These are phyloP conservation scores for Sporothrix dimorphospora DNA, from an alignment of 2,329 filamentous ascomycete genomes.

Conservation along the genomic window DNA sequence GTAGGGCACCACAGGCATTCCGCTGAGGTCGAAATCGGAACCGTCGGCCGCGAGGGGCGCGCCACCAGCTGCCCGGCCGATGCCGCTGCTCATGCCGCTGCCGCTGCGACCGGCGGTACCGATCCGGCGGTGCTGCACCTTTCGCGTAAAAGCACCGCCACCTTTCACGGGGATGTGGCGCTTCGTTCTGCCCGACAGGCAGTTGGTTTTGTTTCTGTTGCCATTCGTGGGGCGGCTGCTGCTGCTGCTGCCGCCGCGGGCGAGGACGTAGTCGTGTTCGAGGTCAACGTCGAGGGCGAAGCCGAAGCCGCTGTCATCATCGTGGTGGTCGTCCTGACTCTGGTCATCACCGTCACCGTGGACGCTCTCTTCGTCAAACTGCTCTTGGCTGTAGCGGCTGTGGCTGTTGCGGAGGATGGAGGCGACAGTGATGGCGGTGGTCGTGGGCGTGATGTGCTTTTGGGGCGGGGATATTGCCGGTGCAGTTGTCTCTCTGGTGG, in stretches of 20 bases:
- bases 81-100: neutral
- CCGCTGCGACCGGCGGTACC: slow-evolving; percentile 4
- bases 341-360: neutral
- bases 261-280: slow-evolving; percentile 8
- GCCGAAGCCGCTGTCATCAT: neutral
- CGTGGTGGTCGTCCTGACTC: neutral
- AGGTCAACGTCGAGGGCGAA: slow-evolving; percentile 8
- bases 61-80: neutral
- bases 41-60: neutral
- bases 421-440: neutral
- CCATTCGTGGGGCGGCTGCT: neutral
- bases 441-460: neutral
- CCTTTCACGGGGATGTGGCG: neutral
- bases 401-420: neutral
- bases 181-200: neutral
- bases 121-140: neutral
- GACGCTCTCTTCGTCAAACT: slow-evolving; percentile 16
- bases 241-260: neutral
- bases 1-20: neutral
- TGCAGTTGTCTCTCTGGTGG: neutral
- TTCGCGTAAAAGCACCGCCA: neutral
- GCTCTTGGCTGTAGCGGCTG: slow-evolving; percentile 10
- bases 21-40: neutral
- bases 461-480: neutral
- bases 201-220: neutral